These are phyloP conservation scores for Cephalotrichum gorgonifer DNA, from an alignment of 2,329 filamentous ascomycete genomes.

Conservation along the genomic window DNA sequence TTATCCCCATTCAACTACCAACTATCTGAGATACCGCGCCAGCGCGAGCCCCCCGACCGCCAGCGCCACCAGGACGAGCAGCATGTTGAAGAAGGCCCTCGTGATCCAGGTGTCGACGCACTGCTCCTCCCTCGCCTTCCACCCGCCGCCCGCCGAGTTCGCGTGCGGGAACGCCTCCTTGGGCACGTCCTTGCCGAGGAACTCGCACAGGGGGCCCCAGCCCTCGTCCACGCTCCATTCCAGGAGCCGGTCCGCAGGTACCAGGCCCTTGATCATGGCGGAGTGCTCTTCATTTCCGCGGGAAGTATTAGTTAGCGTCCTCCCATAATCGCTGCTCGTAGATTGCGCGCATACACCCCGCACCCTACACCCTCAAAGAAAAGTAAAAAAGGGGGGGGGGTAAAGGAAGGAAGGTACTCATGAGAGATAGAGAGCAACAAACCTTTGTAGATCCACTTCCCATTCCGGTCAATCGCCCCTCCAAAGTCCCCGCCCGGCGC, in stretches of 20 bases:
- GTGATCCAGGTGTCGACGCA: constrained; percentile 8
- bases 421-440: neutral
- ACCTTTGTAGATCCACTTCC: constrained; percentile 17
- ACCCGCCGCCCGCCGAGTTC: constrained; percentile 3
- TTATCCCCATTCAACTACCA: neutral
- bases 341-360: no score
- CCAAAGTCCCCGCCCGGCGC: constrained; percentile 17
- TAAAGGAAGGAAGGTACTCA: no score
- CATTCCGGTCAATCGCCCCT: constrained; percentile 15
- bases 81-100: constrained; percentile 7
- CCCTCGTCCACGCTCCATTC: constrained; percentile 21
- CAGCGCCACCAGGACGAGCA: constrained; percentile 2
- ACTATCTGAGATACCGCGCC: neutral
- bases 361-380: no score
- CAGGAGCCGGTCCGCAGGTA: constrained; percentile 11
- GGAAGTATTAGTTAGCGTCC: neutral
- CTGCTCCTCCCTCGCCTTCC: constrained; percentile 7
- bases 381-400: no score
- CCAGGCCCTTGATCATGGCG: constrained; percentile 21
- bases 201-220: constrained; percentile 24
- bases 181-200: constrained; percentile 22
- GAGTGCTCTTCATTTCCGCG: constrained; percentile 15
- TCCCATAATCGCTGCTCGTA: no score
- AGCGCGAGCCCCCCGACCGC: neutral
- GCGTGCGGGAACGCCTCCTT: constrained; percentile 11